Conservation (phyloP, 345 rosid species). For the Brassica nigra region DNA sequence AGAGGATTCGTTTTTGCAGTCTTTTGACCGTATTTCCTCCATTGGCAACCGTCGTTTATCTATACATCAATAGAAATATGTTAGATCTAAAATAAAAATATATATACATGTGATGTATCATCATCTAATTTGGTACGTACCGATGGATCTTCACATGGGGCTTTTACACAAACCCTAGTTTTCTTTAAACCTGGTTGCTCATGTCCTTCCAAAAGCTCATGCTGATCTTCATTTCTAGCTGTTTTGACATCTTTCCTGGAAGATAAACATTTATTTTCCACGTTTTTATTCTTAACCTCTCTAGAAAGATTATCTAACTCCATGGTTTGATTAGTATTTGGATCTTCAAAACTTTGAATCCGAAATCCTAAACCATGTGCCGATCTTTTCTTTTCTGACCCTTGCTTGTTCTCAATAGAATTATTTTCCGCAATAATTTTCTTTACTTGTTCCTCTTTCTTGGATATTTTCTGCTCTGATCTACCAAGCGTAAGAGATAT, state of each 20-base stretch:
- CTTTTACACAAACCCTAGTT: conserved; percentile 87
- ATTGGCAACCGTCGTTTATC: conserved; percentile 91
- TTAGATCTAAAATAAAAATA: neutral
- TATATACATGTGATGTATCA: neutral
- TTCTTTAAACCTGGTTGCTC: conserved; percentile 58
- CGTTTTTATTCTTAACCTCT: conserved; percentile 36
- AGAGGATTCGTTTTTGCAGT: conserved; percentile 89
- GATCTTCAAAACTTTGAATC: conserved; percentile 35
- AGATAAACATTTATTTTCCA: conserved; percentile 41
- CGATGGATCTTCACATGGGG: conserved; percentile 74
- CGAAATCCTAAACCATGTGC: conserved; percentile 44
- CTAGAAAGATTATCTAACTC: conserved; percentile 26
- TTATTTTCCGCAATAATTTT: neutral
- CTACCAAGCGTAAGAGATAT: conserved; percentile 55
- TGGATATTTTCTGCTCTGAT: conserved; percentile 12
- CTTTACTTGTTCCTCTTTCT: neutral
- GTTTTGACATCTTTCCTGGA: conserved; percentile 51
- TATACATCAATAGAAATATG: conserved; percentile 24
- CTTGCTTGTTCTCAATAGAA: neutral
- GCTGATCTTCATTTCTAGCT: conserved; percentile 42
- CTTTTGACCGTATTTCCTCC: conserved; percentile 98
- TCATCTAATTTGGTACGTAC: conserved; percentile 40
- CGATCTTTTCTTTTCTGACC: conserved; percentile 20
- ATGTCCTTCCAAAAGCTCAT: conserved; percentile 44
- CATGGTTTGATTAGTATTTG: conserved; percentile 26